Evolutionary conservation across 306 rosid genomes (phyloP), one percentile per base, ranked within the genome.

Genomic region (Mimosa bimucronata): DNA sequence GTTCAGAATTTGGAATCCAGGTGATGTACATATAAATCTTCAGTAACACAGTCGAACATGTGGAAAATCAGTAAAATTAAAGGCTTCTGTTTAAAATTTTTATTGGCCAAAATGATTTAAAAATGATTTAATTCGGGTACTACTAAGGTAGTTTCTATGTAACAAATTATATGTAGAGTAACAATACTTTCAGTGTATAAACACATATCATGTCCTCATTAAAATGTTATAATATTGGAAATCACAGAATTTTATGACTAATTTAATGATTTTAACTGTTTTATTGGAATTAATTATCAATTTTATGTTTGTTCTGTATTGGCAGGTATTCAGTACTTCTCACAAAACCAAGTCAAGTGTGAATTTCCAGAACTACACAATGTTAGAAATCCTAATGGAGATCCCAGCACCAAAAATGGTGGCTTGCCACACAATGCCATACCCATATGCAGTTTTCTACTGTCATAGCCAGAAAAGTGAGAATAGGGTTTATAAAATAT

Each of bases 391-490:
- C 13, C 90, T 92, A 0, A n/a, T 40, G 34, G 86, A 79, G 46
- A 52, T 91, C 2, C 25, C 58, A 45, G 94, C 94, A 44, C 78
- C 90, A 0, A 88, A 77, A 83, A 90, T 94, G 88, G 98, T 92
- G 19, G 91, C 98, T 13, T 94, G 97, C 53, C 97, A 92, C 69
- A 84, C 88, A 18, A 85, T 90, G 95, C 94, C 97, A 5, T 94
- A 94, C 52, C 97, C 97, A 29, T 91, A 90, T 45, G 88, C 91
- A 4, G 84, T 92, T 19, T 91, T 82, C 41, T 91, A 90, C 19
- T 90, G 95, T 34, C 98, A 92, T 29, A 86, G 83, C 84, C 97
- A 88, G 38, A 60, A 69, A 25, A 87, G 83, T 50, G 83, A 73
- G 81, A 92, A 84, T 78, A 89, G 26, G 79, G 89, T 92, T 5